Evolutionary conservation across 805 yeast species (phyloP), one percentile per base, ranked within the genome.

Genomic region (Candida alai): DNA sequence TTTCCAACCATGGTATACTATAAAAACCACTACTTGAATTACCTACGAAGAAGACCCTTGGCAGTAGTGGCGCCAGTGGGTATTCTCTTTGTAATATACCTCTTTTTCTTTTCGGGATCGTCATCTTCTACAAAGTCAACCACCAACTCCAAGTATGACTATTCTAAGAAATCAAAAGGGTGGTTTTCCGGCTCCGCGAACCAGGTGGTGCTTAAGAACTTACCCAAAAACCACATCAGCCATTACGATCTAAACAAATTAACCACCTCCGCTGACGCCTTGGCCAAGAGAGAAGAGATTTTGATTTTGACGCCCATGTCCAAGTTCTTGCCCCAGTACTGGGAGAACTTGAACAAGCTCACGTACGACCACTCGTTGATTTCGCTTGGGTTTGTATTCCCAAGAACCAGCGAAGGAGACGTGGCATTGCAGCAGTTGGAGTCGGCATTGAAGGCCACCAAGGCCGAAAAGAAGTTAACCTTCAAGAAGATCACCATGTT

Each of bases 251-350:
- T 93, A 66, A 90, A 93, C 64, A 73, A 73, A 45, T 65, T 90
- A 45, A 78, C 78, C 17, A 73, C 90, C 3, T 75, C 89, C 3
- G 70, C 84, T 19, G 72, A 76, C 58, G 84, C 96, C 14, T 77
- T 78, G 32, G 72, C 71, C 39, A 83, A 86, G 58, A 76, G 74
- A 49, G 97, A 93, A 55, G 81, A 84, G 43, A 85, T 93, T 14
- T 69, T 93, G 54, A 77, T 93, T 37, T 70, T 93, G 53, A 80
- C 97, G 2, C 98, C 98, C 23, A 79, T 93, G 76, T 82, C 95
- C 28, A 75, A 79, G 44, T 93, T 93, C 55, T 79, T 84, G 55
- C 77, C 79, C 20, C 82, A 76, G 44, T 93, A 88, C 65, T 93
- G 97, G 97, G 75, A 74, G 24, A 93, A 93, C 57, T 61, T 93